Evolutionary conservation across 2,329 filamentous ascomycete species (phyloP), one percentile per base, ranked within the genome.

Genomic region (Alternaria postmessia): DNA sequence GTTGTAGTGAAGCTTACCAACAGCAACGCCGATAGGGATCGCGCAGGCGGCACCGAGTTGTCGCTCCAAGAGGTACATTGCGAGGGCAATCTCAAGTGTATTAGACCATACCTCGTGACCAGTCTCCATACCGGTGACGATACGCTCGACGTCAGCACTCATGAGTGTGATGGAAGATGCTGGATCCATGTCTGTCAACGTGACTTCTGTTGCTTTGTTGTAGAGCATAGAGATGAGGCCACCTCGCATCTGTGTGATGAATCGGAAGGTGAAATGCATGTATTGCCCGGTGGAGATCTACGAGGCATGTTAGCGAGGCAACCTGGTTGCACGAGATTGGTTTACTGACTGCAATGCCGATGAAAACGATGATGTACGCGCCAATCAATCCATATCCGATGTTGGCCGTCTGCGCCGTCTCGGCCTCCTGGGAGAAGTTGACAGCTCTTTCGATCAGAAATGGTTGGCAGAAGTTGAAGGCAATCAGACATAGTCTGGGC

Each of bases 41-140:
- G 81, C 68, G 39, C 83, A 86, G 0, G 83, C 82, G 0, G 76
- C 71, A 0, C 85, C 84, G 1, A 87, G 65, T 48, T 84, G 78
- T 4, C 65, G 66, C 20, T 85, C 74, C 0, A 87, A 73, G 0
- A 87, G 74, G 69, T 78, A 87, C 48, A 80, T 80, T 0, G 80
- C 81, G 2, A 86, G 54, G 5, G 67, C 78, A 4, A 83, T 77
- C 61, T 86, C 79, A 1, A 84, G 60, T 0, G 74, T 52, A 39
- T 76, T 76, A 9, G 74, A 68, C 75, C 75, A 78, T 8, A 76
- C 56, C 65, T 78, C 75, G 51, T 77, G 75, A 8, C 72, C 69
- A 9, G 71, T 75, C 46, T 75, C 70, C 74, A 76, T 74, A 22
- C 75, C 74, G 0, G 69, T 69, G 14, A 74, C 70, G 30, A 78